A percentile compares a stretch with the other conserved stretches of the same genome.
Evolutionary conservation across 495 filamentous ascomycete genomes (phyloP).

Genomic region (Neohortaea acidophila): DNA sequence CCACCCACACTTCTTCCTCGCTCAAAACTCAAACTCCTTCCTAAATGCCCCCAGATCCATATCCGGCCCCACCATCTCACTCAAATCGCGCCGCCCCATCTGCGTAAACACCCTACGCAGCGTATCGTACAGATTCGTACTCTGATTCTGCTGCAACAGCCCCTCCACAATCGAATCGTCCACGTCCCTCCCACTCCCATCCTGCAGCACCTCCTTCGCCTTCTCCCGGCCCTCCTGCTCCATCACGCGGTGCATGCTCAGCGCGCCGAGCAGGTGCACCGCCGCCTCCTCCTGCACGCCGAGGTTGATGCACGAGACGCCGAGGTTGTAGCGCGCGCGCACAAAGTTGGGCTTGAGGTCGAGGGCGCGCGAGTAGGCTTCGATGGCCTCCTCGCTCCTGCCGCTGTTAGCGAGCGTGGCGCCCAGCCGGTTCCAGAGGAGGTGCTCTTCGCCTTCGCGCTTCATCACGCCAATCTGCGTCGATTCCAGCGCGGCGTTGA

Average conservation of each 20-base stretch:
- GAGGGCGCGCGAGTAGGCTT: constrained; percentile 85
- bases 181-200: constrained; percentile 17
- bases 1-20: no score
- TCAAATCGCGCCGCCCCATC: constrained; percentile 80
- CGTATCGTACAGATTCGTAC: constrained; percentile 91
- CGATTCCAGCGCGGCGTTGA: constrained; percentile 70
- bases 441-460: constrained; percentile 60
- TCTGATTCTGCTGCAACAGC: constrained; percentile 82
- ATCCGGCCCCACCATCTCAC: constrained; percentile 68
- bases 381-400: constrained; percentile 85
- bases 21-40: constrained; percentile 57
- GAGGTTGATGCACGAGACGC: constrained; percentile 94
- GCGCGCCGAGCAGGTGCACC: constrained; percentile 78
- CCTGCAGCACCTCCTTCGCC: constrained; percentile 43
- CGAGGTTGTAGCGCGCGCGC: constrained; percentile 89
- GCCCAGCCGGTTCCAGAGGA: constrained; percentile 95
- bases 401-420: constrained; percentile 92
- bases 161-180: constrained; percentile 57
- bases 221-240: constrained; percentile 72
- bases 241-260: constrained; percentile 93
- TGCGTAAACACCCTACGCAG: constrained; percentile 80
- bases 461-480: constrained; percentile 66
- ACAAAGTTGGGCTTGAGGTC: constrained; percentile 88
- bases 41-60: constrained; percentile 88
- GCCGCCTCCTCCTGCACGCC: constrained; percentile 87